phyloP scores from a whole-genome alignment of 345 rosid species.

The Alliaria petiolata region DNA sequence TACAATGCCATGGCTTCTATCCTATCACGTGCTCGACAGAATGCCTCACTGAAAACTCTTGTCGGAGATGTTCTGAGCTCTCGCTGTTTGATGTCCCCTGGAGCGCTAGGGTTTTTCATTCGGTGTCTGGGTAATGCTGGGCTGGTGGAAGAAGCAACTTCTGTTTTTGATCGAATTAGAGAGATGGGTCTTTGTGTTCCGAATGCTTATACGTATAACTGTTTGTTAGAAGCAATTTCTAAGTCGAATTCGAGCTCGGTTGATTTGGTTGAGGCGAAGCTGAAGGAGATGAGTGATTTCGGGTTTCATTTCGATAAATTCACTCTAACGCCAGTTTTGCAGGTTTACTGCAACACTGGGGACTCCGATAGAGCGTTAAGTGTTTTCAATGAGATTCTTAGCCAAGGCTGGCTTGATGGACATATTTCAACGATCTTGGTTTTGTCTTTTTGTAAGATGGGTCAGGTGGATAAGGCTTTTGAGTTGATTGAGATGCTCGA shows the following conservation, averaged over 20 bases:
- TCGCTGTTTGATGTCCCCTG: constrained; percentile 62
- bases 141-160: constrained; percentile 59
- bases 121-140: constrained; percentile 76
- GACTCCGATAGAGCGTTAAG: constrained; percentile 47
- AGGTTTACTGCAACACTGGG: constrained; percentile 60
- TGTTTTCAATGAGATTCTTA: constrained; percentile 51
- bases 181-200: constrained; percentile 60
- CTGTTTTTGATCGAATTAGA: constrained; percentile 60
- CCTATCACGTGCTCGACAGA: constrained; percentile 94
- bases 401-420: constrained; percentile 65
- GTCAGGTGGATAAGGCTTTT: constrained; percentile 68
- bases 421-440: constrained; percentile 55
- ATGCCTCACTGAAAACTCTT: constrained; percentile 57
- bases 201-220: constrained; percentile 64
- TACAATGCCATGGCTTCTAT: constrained; percentile 82
- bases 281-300: constrained; percentile 58
- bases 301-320: constrained; percentile 58
- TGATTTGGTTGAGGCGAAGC: constrained; percentile 58
- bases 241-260: constrained; percentile 39
- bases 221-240: constrained; percentile 70
- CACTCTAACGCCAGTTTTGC: constrained; percentile 74
- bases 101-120: constrained; percentile 71
- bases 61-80: constrained; percentile 44
- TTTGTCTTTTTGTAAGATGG: constrained; percentile 61
- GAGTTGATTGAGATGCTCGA: constrained; percentile 71